Base-by-base conservation (phyloP, 208 protist genomes). In the Wallacemonas sp. region DNA sequence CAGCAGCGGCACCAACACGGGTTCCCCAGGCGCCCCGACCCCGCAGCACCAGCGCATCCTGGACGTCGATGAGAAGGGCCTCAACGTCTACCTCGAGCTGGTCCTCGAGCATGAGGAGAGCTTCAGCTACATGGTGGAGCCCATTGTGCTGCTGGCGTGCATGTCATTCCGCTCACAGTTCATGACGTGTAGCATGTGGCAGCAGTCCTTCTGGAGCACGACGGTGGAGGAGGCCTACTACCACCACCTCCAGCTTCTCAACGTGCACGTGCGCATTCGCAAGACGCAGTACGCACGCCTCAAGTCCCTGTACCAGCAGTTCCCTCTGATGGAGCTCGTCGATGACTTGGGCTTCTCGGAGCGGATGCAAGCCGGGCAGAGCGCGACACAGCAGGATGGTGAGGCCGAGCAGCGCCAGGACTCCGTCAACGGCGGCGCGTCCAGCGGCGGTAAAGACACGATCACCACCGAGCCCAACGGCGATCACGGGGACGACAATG, bases 111-210 rank as follows among this genome's bases (percentile, higher is more conserved):
- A 95, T 32, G 68, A 81, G 44, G 66, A 73, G 17, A 66, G 80
- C 32, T 75, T 85, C 61, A 34, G 46, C 34, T 89, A 81, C 47
- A 58, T 95, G 44, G 68, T 82, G 21, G 86, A 95, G 54, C 72
- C 81, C 8, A 81, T 90, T 19, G 61, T 93, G 24, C 77, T 95
- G 57, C 65, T 95, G 57, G 89, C 89, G 43, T 80, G 76, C 56
- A 83, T 95, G 58, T 78, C 80, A 41, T 95, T 92, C 68, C 80
- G 89, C 57, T 90, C 87, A 52, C 89, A 95, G 72, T 95, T 88
- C 78, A 12, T 93, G 41, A 91, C 81, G 23, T 81, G 81, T 46
- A 84, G 76, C 74, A 91, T 91, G 76, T 67, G 78, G 65, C 72
- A 93, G 49, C 75, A 72, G 36, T 74, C 81, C 32, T 60, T 78